Evolutionary conservation across 257 asterid species (phyloP).

Genomic region (Thymus mandschuricus): DNA sequence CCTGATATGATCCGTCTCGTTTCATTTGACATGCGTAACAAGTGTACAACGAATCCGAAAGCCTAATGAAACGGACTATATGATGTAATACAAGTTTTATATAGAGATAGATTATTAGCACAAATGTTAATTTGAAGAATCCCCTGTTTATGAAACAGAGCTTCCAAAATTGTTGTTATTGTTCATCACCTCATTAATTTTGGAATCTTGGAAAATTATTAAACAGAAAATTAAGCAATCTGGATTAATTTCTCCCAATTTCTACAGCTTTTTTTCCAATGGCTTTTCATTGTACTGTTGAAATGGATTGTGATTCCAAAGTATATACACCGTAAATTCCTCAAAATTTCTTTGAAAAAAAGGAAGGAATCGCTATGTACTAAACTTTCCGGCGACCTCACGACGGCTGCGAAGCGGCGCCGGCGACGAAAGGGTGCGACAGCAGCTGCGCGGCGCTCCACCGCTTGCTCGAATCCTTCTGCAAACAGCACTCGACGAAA

Average conservation of each 20-base stretch:
- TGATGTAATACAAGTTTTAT: too few relatives aligned
- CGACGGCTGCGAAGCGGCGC: conserved; percentile 23
- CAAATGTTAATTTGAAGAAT: too few relatives aligned
- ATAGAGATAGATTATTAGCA: too few relatives aligned
- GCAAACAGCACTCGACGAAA: conserved; percentile 77
- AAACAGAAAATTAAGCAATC: background rate
- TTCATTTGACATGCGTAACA: too few relatives aligned
- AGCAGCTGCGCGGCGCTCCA: conserved; percentile 69
- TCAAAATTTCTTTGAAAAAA: background rate
- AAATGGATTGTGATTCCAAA: conserved; percentile 39
- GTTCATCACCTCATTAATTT: too few relatives aligned
- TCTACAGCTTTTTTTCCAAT: conserved; percentile 29
- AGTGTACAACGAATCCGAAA: too few relatives aligned
- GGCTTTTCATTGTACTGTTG: conserved; percentile 20
- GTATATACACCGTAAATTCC: conserved; percentile 36
- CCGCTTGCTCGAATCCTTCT: conserved; percentile 77
- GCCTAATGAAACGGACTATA: too few relatives aligned
- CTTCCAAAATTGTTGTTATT: background rate
- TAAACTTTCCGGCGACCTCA: conserved; percentile 28
- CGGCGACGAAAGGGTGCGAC: conserved; percentile 61
- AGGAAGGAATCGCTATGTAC: conserved; percentile 25
- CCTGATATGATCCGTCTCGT: too few relatives aligned
- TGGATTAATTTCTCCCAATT: conserved; percentile 33
- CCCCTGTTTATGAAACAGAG: background rate
- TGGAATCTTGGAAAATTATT: too few relatives aligned